Evolutionary conservation across 495 filamentous ascomycete species (phyloP).

Genomic region (Elaphomyces granulatus): DNA sequence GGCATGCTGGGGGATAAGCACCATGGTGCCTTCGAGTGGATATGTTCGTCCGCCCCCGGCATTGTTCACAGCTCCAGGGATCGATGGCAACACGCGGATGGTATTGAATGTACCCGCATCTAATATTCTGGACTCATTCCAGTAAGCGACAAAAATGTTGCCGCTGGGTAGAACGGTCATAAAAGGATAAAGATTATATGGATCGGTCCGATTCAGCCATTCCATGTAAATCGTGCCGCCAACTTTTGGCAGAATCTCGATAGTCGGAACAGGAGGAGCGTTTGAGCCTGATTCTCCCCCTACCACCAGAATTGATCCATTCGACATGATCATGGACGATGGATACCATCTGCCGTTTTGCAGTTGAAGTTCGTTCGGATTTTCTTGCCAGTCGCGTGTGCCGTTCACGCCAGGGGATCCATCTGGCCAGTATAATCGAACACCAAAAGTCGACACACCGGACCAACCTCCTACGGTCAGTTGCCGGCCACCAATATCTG

Average conservation of each 20-base stretch:
- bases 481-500: conserved; percentile 47
- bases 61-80: conserved; percentile 46
- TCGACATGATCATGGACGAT: conserved; percentile 48
- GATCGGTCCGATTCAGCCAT: conserved; percentile 48
- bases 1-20: conserved; percentile 42
- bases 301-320: conserved; percentile 50
- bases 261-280: conserved; percentile 38
- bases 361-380: conserved; percentile 39
- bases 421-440: conserved; percentile 49
- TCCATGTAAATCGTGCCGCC: conserved; percentile 34
- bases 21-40: conserved; percentile 43
- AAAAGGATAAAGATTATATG: conserved; percentile 52
- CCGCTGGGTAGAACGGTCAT: conserved; percentile 40
- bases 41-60: conserved; percentile 43
- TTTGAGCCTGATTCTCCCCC: conserved; percentile 51
- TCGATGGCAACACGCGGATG: conserved; percentile 39
- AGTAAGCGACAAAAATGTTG: conserved; percentile 51
- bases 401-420: conserved; percentile 40
- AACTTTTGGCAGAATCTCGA: conserved; percentile 44
- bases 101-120: conserved; percentile 42
- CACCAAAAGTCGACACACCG: conserved; percentile 44
- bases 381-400: conserved; percentile 51
- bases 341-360: conserved; percentile 53
- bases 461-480: conserved; percentile 54
- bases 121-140: conserved; percentile 49